Percentiles rank a stretch among this genome's conserved stretches.
These are phyloP conservation scores for Acanthamoeba castellanii DNA, from an alignment of 208 protist species.

Conservation along the genomic window DNA sequence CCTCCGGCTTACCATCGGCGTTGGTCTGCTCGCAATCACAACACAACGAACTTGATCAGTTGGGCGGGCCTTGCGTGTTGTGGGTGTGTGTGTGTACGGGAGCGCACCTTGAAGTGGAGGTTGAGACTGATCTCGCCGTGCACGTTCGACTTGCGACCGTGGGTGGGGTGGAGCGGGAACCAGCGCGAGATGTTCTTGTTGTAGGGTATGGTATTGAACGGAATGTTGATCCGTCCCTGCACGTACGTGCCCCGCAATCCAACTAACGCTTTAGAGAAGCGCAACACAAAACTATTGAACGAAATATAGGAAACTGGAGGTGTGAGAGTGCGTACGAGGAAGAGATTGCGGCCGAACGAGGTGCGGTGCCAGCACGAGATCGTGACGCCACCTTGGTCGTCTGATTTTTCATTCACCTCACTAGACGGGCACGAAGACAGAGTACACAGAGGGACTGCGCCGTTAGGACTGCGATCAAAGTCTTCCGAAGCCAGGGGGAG, in stretches of 20 bases:
- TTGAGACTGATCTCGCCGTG: neutral
- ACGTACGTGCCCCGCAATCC: too few relatives aligned
- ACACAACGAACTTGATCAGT: neutral
- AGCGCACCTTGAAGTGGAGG: conserved; percentile 3
- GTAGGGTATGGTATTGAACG: conserved; percentile 1
- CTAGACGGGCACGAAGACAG: neutral
- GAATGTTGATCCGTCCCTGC: conserved; percentile 37
- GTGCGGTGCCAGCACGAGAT: conserved; percentile 37
- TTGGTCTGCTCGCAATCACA: neutral
- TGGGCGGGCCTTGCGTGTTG: too few relatives aligned
- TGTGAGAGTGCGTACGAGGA: neutral
- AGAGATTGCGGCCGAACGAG: neutral
- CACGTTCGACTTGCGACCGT: neutral
- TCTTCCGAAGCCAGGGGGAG: neutral
- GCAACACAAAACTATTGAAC: too few relatives aligned
- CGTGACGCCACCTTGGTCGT: neutral
- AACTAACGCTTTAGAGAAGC: too few relatives aligned
- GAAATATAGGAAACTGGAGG: too few relatives aligned
- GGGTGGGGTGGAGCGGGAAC: conserved; percentile 30
- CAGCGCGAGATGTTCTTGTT: conserved; percentile 29
- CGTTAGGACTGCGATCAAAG: too few relatives aligned
- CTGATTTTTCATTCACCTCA: conserved; percentile 6
- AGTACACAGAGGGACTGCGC: neutral
- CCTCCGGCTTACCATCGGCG: neutral
- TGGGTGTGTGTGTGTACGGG: neutral